Evolutionary conservation across 352 stramenopile species (phyloP).

Genomic region (Phytophthora chlamydospora): DNA sequence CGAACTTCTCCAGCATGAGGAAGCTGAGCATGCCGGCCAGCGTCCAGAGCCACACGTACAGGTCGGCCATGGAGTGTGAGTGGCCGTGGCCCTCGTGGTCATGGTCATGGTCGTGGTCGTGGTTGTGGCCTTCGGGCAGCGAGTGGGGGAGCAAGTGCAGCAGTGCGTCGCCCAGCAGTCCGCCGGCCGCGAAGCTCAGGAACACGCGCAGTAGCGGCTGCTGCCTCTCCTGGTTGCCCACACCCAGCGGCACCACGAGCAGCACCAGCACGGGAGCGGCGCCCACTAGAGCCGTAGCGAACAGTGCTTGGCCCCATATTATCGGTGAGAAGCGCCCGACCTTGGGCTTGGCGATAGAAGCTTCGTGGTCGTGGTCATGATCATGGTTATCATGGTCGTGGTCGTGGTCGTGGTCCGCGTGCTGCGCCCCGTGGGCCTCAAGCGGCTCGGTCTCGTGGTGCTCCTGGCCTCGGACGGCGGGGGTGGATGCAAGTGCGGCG

Average conservation of each 20-base stretch:
- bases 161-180: conserved; percentile 90
- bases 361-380: conserved; percentile 32
- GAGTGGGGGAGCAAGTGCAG: conserved; percentile 92
- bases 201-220: conserved; percentile 83
- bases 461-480: conserved; percentile 15
- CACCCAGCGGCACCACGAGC: conserved; percentile 70
- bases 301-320: conserved; percentile 69
- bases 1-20: conserved; percentile 85
- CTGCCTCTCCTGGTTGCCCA: conserved; percentile 59
- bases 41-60: conserved; percentile 79
- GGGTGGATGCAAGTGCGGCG: conserved; percentile 5
- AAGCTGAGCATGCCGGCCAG: conserved; percentile 78
- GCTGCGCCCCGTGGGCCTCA: conserved; percentile 12
- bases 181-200: conserved; percentile 89
- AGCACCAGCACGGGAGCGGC: conserved; percentile 72
- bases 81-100: conserved; percentile 55
- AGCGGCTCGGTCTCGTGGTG: conserved; percentile 6
- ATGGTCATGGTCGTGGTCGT: conserved; percentile 49
- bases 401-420: conserved; percentile 25
- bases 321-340: conserved; percentile 45
- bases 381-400: conserved; percentile 35
- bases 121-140: conserved; percentile 44
- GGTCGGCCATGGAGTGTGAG: conserved; percentile 63
- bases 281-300: conserved; percentile 77
- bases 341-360: conserved; percentile 5